Percentiles rank a stretch among this genome's conserved stretches.
These are phyloP conservation scores for Aspergillus neotritici DNA, from an alignment of 2,329 filamentous ascomycete genomes.

Conservation along the genomic window DNA sequence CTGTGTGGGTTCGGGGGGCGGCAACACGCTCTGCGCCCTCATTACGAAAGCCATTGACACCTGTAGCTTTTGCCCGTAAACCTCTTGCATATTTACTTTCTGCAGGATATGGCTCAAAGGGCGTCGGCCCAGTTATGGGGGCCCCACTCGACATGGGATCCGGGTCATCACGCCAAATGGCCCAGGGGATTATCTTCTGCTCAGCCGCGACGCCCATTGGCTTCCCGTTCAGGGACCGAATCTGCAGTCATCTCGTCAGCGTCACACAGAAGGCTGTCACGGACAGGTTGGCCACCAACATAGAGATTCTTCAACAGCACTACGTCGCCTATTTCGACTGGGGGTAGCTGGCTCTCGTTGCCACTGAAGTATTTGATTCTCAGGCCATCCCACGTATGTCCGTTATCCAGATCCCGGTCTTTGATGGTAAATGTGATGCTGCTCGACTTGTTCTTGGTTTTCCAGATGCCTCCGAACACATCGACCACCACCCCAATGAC, in stretches of 20 bases:
- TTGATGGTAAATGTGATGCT: slow-evolving; percentile 58
- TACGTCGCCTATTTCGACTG: slow-evolving; percentile 54
- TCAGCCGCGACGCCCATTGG: slow-evolving; percentile 25
- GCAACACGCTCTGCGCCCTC: not conserved
- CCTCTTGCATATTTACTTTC: slow-evolving; percentile 27
- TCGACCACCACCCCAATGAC: slow-evolving; percentile 69
- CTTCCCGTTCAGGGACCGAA: slow-evolving; percentile 17
- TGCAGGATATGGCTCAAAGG: slow-evolving; percentile 20
- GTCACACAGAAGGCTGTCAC: slow-evolving; percentile 12
- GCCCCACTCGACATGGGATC: slow-evolving; percentile 15
- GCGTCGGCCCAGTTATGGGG: slow-evolving; percentile 24
- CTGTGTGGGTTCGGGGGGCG: not conserved
- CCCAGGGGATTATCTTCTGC: slow-evolving; percentile 26
- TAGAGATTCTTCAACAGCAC: slow-evolving; percentile 56
- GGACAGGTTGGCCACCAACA: slow-evolving; percentile 35
- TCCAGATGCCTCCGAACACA: slow-evolving; percentile 46
- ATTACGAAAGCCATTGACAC: slow-evolving; percentile 9
- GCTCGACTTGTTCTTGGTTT: slow-evolving; percentile 52
- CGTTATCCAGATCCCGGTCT: slow-evolving; percentile 49
- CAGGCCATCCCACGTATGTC: slow-evolving; percentile 37
- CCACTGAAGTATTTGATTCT: slow-evolving; percentile 59
- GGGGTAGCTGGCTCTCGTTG: slow-evolving; percentile 39
- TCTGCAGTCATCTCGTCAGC: slow-evolving; percentile 8
- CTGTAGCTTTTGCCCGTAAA: slow-evolving; percentile 20
- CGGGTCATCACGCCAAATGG: slow-evolving; percentile 28